Conservation (phyloP, 139 green algal species). For the Picochlorum sp. region DNA sequence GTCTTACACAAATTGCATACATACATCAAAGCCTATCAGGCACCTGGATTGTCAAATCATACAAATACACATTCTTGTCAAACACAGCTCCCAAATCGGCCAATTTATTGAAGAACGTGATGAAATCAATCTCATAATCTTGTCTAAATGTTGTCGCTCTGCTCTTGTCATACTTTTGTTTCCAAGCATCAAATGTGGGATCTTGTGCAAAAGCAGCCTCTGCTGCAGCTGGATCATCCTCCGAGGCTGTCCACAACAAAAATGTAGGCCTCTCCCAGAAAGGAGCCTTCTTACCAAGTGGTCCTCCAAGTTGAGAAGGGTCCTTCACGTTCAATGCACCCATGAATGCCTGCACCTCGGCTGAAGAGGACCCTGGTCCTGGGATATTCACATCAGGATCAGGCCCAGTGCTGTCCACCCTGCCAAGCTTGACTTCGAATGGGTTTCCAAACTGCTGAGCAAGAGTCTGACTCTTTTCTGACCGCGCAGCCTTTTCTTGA, state of each 20-base stretch:
- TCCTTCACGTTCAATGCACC: conserved; percentile 27
- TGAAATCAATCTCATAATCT: conserved; percentile 73
- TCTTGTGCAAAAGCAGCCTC: conserved; percentile 14
- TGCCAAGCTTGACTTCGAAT: conserved; percentile 37
- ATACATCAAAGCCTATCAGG: conserved; percentile 8
- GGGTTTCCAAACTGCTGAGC: conserved; percentile 1
- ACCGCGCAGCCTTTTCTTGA: background rate
- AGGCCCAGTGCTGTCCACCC: conserved; percentile 39
- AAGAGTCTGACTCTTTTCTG: background rate
- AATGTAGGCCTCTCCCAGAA: conserved; percentile 59
- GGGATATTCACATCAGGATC: conserved; percentile 30
- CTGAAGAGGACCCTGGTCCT: conserved; percentile 19
- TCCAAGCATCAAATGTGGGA: conserved; percentile 32
- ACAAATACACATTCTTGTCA: conserved; percentile 50
- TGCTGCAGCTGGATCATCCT: conserved; percentile 18
- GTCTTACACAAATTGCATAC: background rate
- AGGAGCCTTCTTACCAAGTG: conserved; percentile 50
- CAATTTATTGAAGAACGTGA: conserved; percentile 49
- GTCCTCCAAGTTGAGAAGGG: conserved; percentile 14
- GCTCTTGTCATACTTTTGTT: conserved; percentile 55
- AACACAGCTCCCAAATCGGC: conserved; percentile 57
- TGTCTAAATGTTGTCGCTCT: conserved; percentile 22
- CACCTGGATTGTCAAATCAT: conserved; percentile 18
- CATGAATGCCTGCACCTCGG: conserved; percentile 37
- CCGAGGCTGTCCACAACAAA: conserved; percentile 39